Evolutionary conservation across 202 grass and related monocot genomes (phyloP).

Genomic region (Panicum virgatum): DNA sequence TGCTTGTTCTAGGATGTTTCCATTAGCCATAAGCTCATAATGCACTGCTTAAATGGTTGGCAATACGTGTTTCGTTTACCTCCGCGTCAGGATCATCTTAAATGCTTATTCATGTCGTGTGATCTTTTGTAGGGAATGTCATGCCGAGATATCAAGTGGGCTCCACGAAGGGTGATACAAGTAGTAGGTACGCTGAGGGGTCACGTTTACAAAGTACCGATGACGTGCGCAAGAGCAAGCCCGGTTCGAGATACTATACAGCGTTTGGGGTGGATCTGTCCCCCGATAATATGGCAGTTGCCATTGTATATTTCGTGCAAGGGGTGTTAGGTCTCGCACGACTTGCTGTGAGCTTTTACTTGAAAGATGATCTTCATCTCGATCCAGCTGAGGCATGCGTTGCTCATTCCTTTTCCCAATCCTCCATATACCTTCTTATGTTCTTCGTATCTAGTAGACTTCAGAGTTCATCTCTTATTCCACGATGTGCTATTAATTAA

Average conservation of each 20-base stretch:
- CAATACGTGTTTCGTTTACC: neutral
- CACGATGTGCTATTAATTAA: slow-evolving; percentile 18
- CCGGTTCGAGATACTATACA: slow-evolving; percentile 53
- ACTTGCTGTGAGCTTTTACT: slow-evolving; percentile 96
- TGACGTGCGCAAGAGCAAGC: slow-evolving; percentile 56
- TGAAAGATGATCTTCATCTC: slow-evolving; percentile 96
- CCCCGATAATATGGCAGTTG: slow-evolving; percentile 93
- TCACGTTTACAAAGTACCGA: slow-evolving; percentile 33
- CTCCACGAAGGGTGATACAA: slow-evolving; percentile 46
- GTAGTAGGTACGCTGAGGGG: slow-evolving; percentile 20
- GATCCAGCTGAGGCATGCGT: slow-evolving; percentile 87
- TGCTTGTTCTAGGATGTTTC: neutral
- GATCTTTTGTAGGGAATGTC: slow-evolving; percentile 42
- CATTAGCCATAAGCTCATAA: neutral
- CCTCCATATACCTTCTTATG: slow-evolving; percentile 20
- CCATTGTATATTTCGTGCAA: slow-evolving; percentile 99
- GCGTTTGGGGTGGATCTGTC: slow-evolving; percentile 87
- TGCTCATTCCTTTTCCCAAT: slow-evolving; percentile 23
- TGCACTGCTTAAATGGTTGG: neutral
- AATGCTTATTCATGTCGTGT: slow-evolving; percentile 21
- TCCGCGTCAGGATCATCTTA: neutral
- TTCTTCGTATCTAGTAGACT: slow-evolving; percentile 3
- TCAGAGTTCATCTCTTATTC: slow-evolving; percentile 25
- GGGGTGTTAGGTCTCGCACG: slow-evolving; percentile 94
- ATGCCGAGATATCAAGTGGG: slow-evolving; percentile 45